Evolutionary conservation across 495 filamentous ascomycete genomes (phyloP).

Genomic region (Podospora pseudocomata): DNA sequence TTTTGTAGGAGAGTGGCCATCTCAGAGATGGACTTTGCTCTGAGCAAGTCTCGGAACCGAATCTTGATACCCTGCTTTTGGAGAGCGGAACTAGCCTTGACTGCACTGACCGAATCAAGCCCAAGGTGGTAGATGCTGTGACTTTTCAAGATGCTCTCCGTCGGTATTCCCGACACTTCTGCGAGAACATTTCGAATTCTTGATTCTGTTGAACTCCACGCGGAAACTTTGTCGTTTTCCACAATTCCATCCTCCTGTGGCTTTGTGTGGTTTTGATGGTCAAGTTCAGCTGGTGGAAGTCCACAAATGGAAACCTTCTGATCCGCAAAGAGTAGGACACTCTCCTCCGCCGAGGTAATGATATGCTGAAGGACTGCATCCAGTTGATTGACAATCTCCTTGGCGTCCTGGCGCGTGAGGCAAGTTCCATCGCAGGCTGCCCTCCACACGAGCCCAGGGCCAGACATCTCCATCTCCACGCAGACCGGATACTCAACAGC

Average conservation of each 20-base stretch:
- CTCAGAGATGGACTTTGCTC: conserved; percentile 56
- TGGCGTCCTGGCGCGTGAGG: conserved; percentile 38
- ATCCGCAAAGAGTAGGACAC: conserved; percentile 51
- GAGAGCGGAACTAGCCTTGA: conserved; percentile 65
- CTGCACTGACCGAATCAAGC: conserved; percentile 85
- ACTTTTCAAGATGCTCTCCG: conserved; percentile 56
- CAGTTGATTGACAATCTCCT: conserved; percentile 49
- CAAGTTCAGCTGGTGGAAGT: conserved; percentile 22
- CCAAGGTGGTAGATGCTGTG: conserved; percentile 80
- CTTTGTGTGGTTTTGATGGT: neutral
- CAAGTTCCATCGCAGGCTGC: conserved; percentile 61
- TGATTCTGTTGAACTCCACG: conserved; percentile 46
- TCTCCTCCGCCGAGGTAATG: conserved; percentile 38
- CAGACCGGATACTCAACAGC: conserved; percentile 76
- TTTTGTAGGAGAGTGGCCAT: conserved; percentile 37
- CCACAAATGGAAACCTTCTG: conserved; percentile 53
- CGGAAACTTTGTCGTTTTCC: neutral
- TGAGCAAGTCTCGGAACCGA: conserved; percentile 62
- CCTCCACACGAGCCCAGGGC: conserved; percentile 56
- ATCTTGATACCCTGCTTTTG: conserved; percentile 56
- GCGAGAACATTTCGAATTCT: conserved; percentile 61
- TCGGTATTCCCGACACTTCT: conserved; percentile 57
- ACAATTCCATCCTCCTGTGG: neutral
- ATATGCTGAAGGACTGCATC: conserved; percentile 55
- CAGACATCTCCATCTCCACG: conserved; percentile 66